Conservation (phyloP, 1,284 basidiomycete species). For the Trichosporon sp. region DNA sequence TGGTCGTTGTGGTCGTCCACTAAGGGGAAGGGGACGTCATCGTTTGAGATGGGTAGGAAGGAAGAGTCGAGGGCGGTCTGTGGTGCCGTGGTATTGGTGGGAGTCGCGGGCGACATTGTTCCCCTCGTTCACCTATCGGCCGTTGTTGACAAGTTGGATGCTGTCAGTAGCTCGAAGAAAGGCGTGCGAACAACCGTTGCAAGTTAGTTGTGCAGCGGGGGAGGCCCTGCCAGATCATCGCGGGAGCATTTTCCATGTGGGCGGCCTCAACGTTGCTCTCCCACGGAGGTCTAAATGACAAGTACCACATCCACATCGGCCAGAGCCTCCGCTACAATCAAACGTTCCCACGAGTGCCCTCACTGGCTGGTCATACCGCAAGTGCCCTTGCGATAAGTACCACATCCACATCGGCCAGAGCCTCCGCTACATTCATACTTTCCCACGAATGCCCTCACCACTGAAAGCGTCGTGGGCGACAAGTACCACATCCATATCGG, state of each 20-base stretch:
- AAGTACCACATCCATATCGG: no score
- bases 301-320: no score
- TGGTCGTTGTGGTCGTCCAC: constrained; percentile 22
- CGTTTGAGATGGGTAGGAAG: constrained; percentile 13
- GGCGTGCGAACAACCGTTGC: constrained; percentile 15
- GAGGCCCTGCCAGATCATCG: background rate
- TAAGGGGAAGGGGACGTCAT: constrained; percentile 20
- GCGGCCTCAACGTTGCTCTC: background rate
- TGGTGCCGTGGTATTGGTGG: background rate
- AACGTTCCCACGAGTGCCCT: no score
- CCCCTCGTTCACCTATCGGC: background rate
- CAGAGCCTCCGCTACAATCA: no score
- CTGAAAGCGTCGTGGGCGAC: no score
- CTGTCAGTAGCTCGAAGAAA: constrained; percentile 6
- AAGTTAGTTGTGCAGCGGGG: constrained; percentile 4
- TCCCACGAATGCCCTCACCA: background rate
- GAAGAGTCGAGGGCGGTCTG: constrained; percentile 12
- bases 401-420: background rate
- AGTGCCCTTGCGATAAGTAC: no score
- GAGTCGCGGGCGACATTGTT: constrained; percentile 4
- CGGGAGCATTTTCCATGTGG: constrained; percentile 1
- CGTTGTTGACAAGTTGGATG: constrained; percentile 7
- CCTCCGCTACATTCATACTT: background rate
- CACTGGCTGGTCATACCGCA: no score
- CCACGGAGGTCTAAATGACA: no score